These are phyloP conservation scores for Candida hungchunana DNA, from an alignment of 805 yeast genomes.

Conservation along the genomic window DNA sequence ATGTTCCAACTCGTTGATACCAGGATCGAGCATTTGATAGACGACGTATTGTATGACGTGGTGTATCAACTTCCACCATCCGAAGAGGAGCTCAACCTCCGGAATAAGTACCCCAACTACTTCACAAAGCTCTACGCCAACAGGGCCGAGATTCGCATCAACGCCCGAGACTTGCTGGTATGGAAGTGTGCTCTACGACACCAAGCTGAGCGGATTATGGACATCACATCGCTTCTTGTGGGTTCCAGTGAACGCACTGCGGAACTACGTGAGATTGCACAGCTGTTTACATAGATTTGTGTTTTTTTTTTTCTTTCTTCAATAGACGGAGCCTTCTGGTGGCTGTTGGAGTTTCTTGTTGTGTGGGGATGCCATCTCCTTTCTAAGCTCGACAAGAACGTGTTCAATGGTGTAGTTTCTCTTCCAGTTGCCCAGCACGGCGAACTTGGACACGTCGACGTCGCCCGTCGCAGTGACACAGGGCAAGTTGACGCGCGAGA, in stretches of 20 bases:
- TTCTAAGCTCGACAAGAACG: constrained; percentile 81
- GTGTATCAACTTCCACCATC: neutral
- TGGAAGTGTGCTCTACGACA: constrained; percentile 15
- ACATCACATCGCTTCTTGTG: constrained; percentile 7
- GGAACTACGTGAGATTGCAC: constrained; percentile 4
- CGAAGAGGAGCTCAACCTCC: constrained; percentile 15
- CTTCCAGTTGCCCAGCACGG: constrained; percentile 76
- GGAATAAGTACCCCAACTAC: constrained; percentile 19
- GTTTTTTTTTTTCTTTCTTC: neutral
- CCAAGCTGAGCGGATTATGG: constrained; percentile 4
- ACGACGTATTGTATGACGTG: constrained; percentile 11
- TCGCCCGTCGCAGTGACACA: constrained; percentile 68
- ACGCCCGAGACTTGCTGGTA: constrained; percentile 16
- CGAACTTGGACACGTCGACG: constrained; percentile 51
- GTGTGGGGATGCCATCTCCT: constrained; percentile 78
- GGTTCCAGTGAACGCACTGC: constrained; percentile 1
- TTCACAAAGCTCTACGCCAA: constrained; percentile 17
- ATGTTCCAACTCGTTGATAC: constrained; percentile 17
- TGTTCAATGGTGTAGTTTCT: constrained; percentile 91
- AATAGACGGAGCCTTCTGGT: constrained; percentile 74
- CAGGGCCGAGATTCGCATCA: constrained; percentile 6
- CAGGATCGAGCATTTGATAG: constrained; percentile 9
- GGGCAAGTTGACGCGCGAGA: constrained; percentile 84
- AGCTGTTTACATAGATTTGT: constrained; percentile 1
- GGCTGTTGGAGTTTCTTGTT: constrained; percentile 91